Conservation (phyloP, 139 green algal species). For the Coelastrella sp. region DNA sequence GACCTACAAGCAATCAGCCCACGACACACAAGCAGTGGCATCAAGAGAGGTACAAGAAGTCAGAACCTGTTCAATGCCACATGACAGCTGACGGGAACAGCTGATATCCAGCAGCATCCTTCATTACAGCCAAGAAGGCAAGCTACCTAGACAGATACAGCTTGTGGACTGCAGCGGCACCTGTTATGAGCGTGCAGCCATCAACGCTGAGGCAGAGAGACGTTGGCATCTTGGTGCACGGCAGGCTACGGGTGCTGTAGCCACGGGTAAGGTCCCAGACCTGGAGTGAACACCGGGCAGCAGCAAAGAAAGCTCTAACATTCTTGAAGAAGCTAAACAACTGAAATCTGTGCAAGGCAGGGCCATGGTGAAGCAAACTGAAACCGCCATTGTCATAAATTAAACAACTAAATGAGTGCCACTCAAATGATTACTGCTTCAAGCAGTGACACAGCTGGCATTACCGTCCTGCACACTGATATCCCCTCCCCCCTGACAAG, state of each 20-base stretch:
- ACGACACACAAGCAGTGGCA: neutral
- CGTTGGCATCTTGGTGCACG: constrained; percentile 71
- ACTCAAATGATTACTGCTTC: too few relatives aligned
- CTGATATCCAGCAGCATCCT: too few relatives aligned
- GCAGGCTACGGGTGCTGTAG: constrained; percentile 65
- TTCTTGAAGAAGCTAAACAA: too few relatives aligned
- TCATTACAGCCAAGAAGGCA: neutral
- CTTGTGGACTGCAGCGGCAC: constrained; percentile 24
- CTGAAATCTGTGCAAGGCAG: too few relatives aligned
- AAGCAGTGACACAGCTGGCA: too few relatives aligned
- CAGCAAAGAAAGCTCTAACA: neutral
- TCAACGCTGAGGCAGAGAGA: constrained; percentile 57
- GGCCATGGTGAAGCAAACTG: too few relatives aligned
- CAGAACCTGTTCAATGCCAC: neutral
- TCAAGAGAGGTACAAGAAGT: neutral
- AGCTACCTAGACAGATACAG: neutral
- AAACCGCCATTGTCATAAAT: too few relatives aligned
- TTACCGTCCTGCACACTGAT: too few relatives aligned
- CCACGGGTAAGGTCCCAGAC: constrained; percentile 77
- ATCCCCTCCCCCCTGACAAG: too few relatives aligned
- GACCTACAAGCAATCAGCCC: constrained; percentile 46
- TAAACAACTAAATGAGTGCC: too few relatives aligned
- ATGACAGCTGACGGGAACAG: too few relatives aligned
- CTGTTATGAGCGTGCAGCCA: constrained; percentile 59
- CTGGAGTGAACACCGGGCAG: neutral